Evolutionary conservation across 2,329 filamentous ascomycete genomes (phyloP).

Genomic region (Aspergillus glaucus): DNA sequence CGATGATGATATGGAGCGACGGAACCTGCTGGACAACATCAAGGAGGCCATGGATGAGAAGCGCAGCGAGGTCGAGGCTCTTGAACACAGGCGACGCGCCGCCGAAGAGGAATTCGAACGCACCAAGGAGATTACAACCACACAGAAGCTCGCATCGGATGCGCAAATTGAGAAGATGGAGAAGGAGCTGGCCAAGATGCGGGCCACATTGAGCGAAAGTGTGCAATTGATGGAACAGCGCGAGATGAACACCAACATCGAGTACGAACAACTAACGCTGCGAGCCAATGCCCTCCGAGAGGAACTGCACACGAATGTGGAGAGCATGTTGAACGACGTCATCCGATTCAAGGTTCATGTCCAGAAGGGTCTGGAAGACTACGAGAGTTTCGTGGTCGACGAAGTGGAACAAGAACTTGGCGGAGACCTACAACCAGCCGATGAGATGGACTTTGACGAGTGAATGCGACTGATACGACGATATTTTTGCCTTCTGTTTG

Average conservation of each 20-base stretch:
- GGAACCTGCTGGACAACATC: slow-evolving; percentile 87
- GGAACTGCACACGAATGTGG: slow-evolving; percentile 94
- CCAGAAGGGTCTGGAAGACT: slow-evolving; percentile 86
- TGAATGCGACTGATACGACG: neutral
- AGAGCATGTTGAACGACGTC: slow-evolving; percentile 91
- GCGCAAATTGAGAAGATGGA: slow-evolving; percentile 98
- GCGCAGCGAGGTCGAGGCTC: slow-evolving; percentile 79
- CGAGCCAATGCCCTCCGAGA: slow-evolving; percentile 79
- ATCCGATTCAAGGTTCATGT: slow-evolving; percentile 98
- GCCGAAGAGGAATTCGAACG: slow-evolving; percentile 93
- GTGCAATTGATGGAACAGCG: slow-evolving; percentile 89
- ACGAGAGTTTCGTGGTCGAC: slow-evolving; percentile 86
- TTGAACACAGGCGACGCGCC: slow-evolving; percentile 79
- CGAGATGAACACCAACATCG: slow-evolving; percentile 94
- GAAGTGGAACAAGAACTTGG: slow-evolving; percentile 82
- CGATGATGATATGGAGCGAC: slow-evolving; percentile 88
- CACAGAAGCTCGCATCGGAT: slow-evolving; percentile 82
- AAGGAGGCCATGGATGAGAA: slow-evolving; percentile 98
- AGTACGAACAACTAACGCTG: slow-evolving; percentile 89
- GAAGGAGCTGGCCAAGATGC: slow-evolving; percentile 93
- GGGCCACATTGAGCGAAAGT: slow-evolving; percentile 72
- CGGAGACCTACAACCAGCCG: slow-evolving; percentile 41
- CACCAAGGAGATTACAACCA: slow-evolving; percentile 78
- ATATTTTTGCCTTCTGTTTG: neutral
- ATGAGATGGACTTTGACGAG: slow-evolving; percentile 22